A percentile compares a stretch with the other conserved stretches of the same genome.
Evolutionary conservation across 148 eudicot species (phyloP).

Genomic region (Talinum fruticosum): DNA sequence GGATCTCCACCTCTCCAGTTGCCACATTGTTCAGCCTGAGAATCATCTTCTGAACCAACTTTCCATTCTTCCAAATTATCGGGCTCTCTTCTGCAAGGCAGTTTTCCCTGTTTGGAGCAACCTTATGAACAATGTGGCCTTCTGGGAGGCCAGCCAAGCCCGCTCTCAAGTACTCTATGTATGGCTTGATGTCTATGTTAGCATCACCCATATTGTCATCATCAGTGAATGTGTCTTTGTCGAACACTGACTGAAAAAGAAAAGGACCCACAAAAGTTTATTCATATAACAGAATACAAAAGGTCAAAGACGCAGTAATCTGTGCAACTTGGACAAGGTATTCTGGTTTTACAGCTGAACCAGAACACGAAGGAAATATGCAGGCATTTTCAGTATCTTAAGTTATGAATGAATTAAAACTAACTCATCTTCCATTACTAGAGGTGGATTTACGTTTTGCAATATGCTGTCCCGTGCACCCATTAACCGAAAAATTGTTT

Average conservation of each 20-base stretch:
- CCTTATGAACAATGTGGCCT: slow-evolving; percentile 42
- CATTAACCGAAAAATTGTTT: no score
- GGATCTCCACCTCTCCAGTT: slow-evolving; percentile 55
- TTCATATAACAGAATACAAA: neutral
- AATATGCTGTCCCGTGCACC: no score
- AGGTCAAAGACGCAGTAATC: no score
- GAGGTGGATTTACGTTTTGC: no score
- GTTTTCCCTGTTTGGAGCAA: slow-evolving; percentile 47
- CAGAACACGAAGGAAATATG: neutral
- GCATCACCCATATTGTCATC: slow-evolving; percentile 68
- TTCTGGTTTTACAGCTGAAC: neutral
- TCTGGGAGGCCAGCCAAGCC: slow-evolving; percentile 39
- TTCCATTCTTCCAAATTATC: slow-evolving; percentile 58
- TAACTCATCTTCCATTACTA: no score
- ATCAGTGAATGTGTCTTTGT: slow-evolving; percentile 42
- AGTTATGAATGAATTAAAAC: no score
- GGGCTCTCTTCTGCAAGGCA: slow-evolving; percentile 57
- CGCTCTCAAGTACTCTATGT: slow-evolving; percentile 42
- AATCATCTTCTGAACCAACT: slow-evolving; percentile 54
- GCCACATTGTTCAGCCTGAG: slow-evolving; percentile 47
- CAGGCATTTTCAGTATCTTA: no score
- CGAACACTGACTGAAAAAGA: slow-evolving; percentile 41
- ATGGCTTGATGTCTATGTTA: slow-evolving; percentile 40
- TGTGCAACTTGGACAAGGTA: neutral
- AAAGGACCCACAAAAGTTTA: neutral